Evolutionary conservation across 2,329 filamentous ascomycete species (phyloP).

Genomic region (Setomelanomma holmii): DNA sequence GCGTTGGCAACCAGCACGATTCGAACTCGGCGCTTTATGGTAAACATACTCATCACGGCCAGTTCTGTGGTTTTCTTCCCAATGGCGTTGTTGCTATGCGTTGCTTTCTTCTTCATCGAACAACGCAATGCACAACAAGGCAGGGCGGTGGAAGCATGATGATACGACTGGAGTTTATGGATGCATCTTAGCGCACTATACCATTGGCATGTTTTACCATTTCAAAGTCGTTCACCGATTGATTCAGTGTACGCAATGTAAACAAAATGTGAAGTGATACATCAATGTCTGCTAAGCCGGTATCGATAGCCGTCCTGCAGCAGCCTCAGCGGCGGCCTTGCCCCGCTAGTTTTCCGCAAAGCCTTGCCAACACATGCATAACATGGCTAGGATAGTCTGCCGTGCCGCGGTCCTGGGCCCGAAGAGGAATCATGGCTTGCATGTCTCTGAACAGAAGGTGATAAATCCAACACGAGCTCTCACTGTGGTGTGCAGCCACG

Average conservation of each 20-base stretch:
- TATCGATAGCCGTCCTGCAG: background rate
- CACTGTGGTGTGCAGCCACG: background rate
- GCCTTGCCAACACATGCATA: slow-evolving; percentile 12
- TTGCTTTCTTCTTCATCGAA: slow-evolving; percentile 3
- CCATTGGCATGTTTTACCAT: slow-evolving; percentile 21
- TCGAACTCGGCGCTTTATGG: slow-evolving; percentile 13
- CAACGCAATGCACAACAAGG: background rate
- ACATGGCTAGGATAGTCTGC: slow-evolving; percentile 5
- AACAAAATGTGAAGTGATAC: too few species aligned
- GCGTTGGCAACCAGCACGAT: slow-evolving; percentile 14
- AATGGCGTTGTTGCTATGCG: slow-evolving; percentile 8
- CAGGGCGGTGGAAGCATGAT: background rate
- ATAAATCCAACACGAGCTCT: background rate
- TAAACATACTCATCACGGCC: slow-evolving; percentile 10
- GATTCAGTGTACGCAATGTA: too few species aligned
- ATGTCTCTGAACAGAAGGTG: background rate
- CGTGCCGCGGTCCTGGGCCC: slow-evolving; percentile 4
- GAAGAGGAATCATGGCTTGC: background rate
- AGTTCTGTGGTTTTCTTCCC: slow-evolving; percentile 14
- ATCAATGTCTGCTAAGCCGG: too few species aligned
- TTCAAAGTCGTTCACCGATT: too few species aligned
- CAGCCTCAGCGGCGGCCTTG: background rate
- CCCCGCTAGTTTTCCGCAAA: background rate
- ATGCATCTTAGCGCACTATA: slow-evolving; percentile 24
- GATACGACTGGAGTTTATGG: slow-evolving; percentile 19